These are phyloP conservation scores for Salix exigua DNA, from an alignment of 345 rosid genomes.

Conservation along the genomic window DNA sequence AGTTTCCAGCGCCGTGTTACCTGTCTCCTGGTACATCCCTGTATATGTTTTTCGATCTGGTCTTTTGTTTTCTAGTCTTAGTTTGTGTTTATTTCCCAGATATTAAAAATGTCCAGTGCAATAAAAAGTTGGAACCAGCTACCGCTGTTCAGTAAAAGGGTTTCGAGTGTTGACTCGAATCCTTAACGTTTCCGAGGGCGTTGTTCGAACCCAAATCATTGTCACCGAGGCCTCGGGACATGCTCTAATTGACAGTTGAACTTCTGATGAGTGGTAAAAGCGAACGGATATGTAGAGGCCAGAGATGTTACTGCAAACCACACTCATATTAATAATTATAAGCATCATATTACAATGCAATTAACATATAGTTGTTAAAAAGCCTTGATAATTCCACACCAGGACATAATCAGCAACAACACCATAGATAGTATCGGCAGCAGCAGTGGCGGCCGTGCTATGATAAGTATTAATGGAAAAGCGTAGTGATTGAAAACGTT, in stretches of 20 bases:
- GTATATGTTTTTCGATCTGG: neutral
- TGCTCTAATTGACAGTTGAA: neutral
- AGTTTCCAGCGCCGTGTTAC: constrained; percentile 24
- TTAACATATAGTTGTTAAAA: neutral
- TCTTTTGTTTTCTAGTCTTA: neutral
- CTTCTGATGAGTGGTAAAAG: neutral
- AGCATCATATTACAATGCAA: neutral
- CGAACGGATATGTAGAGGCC: neutral
- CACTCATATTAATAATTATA: neutral
- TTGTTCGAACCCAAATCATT: neutral
- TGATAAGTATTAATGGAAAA: neutral
- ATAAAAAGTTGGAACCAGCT: no score
- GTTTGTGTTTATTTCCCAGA: no score
- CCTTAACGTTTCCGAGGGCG: no score
- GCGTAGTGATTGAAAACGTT: neutral
- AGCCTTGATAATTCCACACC: neutral
- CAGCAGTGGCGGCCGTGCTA: neutral
- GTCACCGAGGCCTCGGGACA: neutral
- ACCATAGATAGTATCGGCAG: neutral
- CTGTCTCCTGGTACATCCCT: constrained; percentile 44
- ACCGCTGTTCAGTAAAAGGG: no score
- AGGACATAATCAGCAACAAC: neutral
- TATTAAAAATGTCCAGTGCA: no score
- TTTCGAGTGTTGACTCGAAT: no score
- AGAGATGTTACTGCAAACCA: neutral